Base-by-base conservation (phyloP, 1,139 yeast genomes). In the Candida gigantensis region DNA sequence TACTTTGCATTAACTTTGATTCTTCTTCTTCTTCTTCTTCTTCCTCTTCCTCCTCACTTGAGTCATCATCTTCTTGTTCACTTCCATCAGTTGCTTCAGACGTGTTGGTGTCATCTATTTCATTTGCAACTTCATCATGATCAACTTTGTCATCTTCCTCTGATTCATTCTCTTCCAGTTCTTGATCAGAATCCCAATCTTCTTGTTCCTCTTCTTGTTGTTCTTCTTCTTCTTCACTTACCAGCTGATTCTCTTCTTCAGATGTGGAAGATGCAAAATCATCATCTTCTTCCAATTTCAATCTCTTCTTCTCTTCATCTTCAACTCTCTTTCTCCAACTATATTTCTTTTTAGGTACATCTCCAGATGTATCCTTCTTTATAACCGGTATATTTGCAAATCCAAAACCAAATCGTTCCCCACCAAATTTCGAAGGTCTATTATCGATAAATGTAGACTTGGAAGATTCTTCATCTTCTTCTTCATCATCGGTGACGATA, bases 371-470 rank as follows among this genome's bases (percentile, higher is more conserved):
- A 12, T 45, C 46, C 18, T 35, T 51, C 39, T 51, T 51, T 32
- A 70, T 71, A 2, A 72, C 61, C 21, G 75, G 74, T 11, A 82
- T 60, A 50, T 79, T 77, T 8, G 68, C 62, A 55, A 87, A 86
- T 1, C 86, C 86, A 57, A 86, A 85, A 0, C 90, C 90, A 14
- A 51, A 36, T 0, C 86, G 84, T 11, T 68, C 51, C 0, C 84
- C 84, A 11, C 84, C 84, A 46, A 70, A 71, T 37, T 75, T 72
- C 4, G 71, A 66, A 0, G 95, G 94, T 46, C 95, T 69, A 52
- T 79, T 72, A 57, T 87, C 96, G 11, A 86, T 71, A 51, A 87
- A 85, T 0, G 83, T 68, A 0, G 87, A 72, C 3, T n/a, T n/a
- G n/a, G n/a, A n/a, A n/a, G n/a, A 9, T 30, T 46, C 55, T 7